Conservation (phyloP, 495 filamentous ascomycete genomes). For the Aspergillus ostianus region DNA sequence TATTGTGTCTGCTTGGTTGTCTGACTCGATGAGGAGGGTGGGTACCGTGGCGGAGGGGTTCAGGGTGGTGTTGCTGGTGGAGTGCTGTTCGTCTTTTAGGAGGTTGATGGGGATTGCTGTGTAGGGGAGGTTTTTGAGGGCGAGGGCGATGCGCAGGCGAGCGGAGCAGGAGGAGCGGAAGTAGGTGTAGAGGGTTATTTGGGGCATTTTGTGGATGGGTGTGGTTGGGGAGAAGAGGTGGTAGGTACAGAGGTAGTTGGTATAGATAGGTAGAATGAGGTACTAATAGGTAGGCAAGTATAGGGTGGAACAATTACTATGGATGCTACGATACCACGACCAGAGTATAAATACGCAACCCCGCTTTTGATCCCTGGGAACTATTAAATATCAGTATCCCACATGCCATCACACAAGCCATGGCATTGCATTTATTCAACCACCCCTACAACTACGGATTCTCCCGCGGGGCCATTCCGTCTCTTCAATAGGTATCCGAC, state of each 20-base stretch:
- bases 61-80: constrained; percentile 29
- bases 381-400: too few relatives aligned
- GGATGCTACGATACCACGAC: neutral
- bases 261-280: constrained; percentile 1
- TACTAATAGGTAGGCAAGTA: neutral
- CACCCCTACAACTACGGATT: too few relatives aligned
- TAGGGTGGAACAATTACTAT: neutral
- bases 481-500: constrained; percentile 13
- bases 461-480: constrained; percentile 16
- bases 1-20: constrained; percentile 19
- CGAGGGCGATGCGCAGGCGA: constrained; percentile 50
- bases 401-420: too few relatives aligned
- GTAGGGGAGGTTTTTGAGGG: constrained; percentile 46
- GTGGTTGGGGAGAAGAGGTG: neutral
- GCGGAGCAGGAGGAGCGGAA: constrained; percentile 57
- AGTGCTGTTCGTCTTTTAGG: constrained; percentile 41
- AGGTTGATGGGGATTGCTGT: constrained; percentile 45
- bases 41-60: constrained; percentile 53
- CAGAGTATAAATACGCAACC: neutral
- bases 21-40: constrained; percentile 37
- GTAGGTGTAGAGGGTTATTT: constrained; percentile 50
- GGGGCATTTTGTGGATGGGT: constrained; percentile 22
- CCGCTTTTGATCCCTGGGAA: too few relatives aligned
- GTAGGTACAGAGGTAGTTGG: neutral
- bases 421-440: too few relatives aligned